phyloP scores from a whole-genome alignment of 768 basidiomycete genomes.

The Lanmaoa pseudosensibilis region DNA sequence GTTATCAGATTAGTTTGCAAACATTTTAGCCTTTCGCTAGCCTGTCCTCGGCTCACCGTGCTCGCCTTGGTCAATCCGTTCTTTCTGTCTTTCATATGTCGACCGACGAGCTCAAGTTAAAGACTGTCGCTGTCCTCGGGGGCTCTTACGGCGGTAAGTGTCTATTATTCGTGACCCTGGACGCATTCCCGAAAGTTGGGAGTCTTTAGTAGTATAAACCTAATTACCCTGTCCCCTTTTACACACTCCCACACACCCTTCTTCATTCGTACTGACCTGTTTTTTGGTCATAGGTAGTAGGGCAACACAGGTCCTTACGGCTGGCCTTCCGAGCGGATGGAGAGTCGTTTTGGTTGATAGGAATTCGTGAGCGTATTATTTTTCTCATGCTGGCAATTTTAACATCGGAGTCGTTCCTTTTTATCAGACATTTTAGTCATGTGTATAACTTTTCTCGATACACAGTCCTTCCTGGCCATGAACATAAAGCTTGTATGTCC shows the following conservation, averaged over 20 bases:
- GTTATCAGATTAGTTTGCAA: conserved; percentile 8
- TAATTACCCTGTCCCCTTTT: not conserved
- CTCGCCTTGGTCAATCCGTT: not conserved
- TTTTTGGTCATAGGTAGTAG: conserved; percentile 39
- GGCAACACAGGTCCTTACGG: conserved; percentile 50
- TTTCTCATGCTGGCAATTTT: not conserved
- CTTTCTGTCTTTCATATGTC: conserved; percentile 11
- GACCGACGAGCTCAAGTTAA: not conserved
- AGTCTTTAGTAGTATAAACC: not conserved
- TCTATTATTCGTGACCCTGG: not conserved
- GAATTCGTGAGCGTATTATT: conserved; percentile 47
- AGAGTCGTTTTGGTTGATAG: conserved; percentile 57
- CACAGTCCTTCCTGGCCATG: conserved; percentile 57
- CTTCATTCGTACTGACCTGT: not conserved
- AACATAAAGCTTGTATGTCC: conserved; percentile 61
- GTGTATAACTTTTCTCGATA: conserved; percentile 61
- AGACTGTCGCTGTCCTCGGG: conserved; percentile 54
- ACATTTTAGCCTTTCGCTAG: not conserved
- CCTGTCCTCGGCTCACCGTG: not conserved
- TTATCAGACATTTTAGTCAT: conserved; percentile 48
- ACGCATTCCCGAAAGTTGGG: not conserved
- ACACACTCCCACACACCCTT: not conserved
- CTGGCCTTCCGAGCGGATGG: conserved; percentile 51
- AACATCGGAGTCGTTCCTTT: not conserved
- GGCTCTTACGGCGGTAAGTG: conserved; percentile 53